These are phyloP conservation scores for Cystobasidium tubakii DNA, from an alignment of 768 basidiomycete genomes.

Conservation along the genomic window DNA sequence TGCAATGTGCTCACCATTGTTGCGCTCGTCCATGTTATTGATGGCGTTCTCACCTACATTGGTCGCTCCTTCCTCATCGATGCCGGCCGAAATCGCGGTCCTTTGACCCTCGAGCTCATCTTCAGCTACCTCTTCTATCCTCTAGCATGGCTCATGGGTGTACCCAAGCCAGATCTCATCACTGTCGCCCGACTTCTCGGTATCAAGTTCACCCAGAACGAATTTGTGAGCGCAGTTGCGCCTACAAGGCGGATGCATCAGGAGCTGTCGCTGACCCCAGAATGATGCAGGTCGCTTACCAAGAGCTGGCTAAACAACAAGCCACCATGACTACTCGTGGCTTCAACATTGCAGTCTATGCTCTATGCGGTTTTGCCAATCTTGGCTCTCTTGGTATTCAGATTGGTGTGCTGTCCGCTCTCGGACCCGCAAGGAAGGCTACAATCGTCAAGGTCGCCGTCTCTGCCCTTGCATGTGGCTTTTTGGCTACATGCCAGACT, in stretches of 20 bases:
- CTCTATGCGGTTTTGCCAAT: constrained; percentile 86
- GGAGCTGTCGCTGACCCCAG: constrained; percentile 8
- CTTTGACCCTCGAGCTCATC: constrained; percentile 74
- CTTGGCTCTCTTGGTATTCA: constrained; percentile 56
- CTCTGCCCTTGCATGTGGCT: constrained; percentile 67
- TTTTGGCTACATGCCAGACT: constrained; percentile 53
- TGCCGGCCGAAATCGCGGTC: constrained; percentile 63
- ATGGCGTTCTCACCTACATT: constrained; percentile 69
- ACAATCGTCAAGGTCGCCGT: constrained; percentile 62
- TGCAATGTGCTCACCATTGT: constrained; percentile 74
- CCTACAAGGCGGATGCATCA: not conserved
- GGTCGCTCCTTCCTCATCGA: constrained; percentile 27
- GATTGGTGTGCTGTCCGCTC: constrained; percentile 65
- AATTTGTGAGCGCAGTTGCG: not conserved
- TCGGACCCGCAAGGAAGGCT: constrained; percentile 65
- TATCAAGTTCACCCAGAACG: constrained; percentile 62
- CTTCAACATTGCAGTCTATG: constrained; percentile 76
- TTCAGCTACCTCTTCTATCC: constrained; percentile 85
- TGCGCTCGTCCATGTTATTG: constrained; percentile 71
- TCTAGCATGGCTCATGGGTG: constrained; percentile 66
- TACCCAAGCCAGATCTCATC: constrained; percentile 52
- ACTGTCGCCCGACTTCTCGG: constrained; percentile 73
- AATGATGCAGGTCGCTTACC: constrained; percentile 78
- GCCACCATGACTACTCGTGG: constrained; percentile 63
- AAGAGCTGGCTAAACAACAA: constrained; percentile 55